Base-by-base conservation (phyloP, 208 protist genomes). In the Paratrypanosoma confusum region DNA sequence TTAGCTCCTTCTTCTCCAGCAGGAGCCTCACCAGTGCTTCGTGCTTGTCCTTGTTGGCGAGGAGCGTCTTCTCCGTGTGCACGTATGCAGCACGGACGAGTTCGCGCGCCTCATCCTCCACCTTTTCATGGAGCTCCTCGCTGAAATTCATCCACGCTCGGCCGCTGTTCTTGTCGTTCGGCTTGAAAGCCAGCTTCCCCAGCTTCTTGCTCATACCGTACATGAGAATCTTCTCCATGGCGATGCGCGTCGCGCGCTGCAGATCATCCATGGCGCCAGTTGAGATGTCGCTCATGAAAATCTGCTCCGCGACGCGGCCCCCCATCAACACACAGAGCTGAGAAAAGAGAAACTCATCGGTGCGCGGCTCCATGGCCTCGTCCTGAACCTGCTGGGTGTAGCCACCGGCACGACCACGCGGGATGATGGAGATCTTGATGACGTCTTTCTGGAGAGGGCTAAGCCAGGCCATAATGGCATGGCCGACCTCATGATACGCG, bases 401-500 rank as follows among this genome's bases (percentile, higher is more conserved):
- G 10, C 88, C 88, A 11, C 83, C 84, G 8, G 88, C 83, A 3
- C 72, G 60, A 6, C 88, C 88, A 39, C 88, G 75, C 1, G 88
- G 88, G 54, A 92, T 89, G 47, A 95, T 93, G 50, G 80, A 91
- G 25, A 95, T 71, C 57, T 95, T 95, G 16, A 93, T 67, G 16
- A 95, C 88, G 29, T 92, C 82, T 51, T 83, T 93, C 57, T 95
- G 88, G 21, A 88, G 48, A 6, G 88, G 77, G 26, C 55, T 75
- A 11, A 61, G 60, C 84, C 88, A 95, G 0, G 95, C 83, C 56
- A 98, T 93, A 26, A 99, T 75, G 20, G 92, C 91, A 67, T 99
- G 97, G 8, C 97, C 96, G 5, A 91, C 90, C 61, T 99, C 97
- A 75, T 99, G 97, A 50, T 97, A 98, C 0, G 97, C 96, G 7